phyloP scores from a whole-genome alignment of 208 protist species.

The Wallacemonas sp. region DNA sequence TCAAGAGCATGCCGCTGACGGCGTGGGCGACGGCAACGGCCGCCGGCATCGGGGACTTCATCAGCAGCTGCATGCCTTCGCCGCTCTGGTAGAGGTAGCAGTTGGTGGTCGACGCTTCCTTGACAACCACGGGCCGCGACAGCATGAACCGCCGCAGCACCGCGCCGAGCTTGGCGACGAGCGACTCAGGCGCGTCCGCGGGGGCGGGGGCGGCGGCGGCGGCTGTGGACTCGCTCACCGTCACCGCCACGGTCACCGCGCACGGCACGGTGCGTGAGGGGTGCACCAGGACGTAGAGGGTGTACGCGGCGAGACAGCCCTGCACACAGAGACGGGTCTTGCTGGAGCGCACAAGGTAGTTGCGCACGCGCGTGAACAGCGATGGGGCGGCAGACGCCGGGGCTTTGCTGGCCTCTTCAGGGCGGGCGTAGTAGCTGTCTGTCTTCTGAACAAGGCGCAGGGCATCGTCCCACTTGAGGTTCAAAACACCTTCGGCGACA shows the following conservation, averaged over 20 bases:
- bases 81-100: constrained; percentile 30
- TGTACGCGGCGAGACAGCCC: constrained; percentile 17
- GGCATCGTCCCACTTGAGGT: constrained; percentile 24
- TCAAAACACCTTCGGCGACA: constrained; percentile 6
- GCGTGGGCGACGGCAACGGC: constrained; percentile 15
- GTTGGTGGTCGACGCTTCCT: not conserved
- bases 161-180: not conserved
- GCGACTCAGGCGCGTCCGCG: not conserved
- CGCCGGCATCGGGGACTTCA: constrained; percentile 21
- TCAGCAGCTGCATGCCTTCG: constrained; percentile 39
- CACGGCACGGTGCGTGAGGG: constrained; percentile 22
- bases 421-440: constrained; percentile 34
- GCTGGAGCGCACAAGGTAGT: constrained; percentile 27
- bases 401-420: no score
- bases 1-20: constrained; percentile 17
- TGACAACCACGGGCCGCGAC: not conserved
- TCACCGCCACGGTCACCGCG: not conserved
- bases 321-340: constrained; percentile 24
- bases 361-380: constrained; percentile 3
- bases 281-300: constrained; percentile 21
- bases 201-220: no score
- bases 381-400: no score
- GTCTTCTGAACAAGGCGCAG: constrained; percentile 20
- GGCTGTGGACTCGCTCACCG: not conserved
- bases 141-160: not conserved